Evolutionary conservation across 805 yeast genomes (phyloP).

Genomic region (Zygotorulaspora florentina): DNA sequence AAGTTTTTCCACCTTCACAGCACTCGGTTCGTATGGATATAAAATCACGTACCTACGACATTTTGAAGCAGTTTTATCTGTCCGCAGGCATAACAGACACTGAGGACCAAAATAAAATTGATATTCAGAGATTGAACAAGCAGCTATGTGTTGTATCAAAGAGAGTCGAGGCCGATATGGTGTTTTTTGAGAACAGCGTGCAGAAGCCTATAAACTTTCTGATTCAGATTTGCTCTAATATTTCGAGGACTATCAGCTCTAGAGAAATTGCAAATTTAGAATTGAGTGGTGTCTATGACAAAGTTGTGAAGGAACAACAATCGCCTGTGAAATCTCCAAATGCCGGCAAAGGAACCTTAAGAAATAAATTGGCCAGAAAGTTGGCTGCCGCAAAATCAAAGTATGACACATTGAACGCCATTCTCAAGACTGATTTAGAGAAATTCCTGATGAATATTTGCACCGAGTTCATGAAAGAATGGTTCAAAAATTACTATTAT

Average conservation of each 20-base stretch:
- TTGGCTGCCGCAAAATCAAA: constrained; percentile 10
- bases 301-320: constrained; percentile 6
- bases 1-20: not conserved
- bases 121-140: constrained; percentile 13
- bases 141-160: constrained; percentile 15
- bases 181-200: constrained; percentile 17
- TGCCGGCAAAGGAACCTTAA: constrained; percentile 2
- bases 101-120: constrained; percentile 3
- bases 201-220: constrained; percentile 15
- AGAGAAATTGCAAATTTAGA: constrained; percentile 11
- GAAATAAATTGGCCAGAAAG: constrained; percentile 10
- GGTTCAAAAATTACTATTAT: constrained; percentile 22
- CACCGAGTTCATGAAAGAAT: constrained; percentile 12
- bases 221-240: constrained; percentile 10
- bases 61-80: constrained; percentile 7
- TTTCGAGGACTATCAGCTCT: constrained; percentile 6
- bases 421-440: constrained; percentile 14
- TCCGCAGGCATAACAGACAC: constrained; percentile 3
- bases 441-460: constrained; percentile 10
- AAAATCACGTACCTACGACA: constrained; percentile 1
- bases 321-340: constrained; percentile 4
- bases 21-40: constrained; percentile 1
- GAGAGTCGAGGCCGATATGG: constrained; percentile 17
- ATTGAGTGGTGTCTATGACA: constrained; percentile 9
- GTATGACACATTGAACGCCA: constrained; percentile 18